Base-by-base conservation (phyloP, 225 moss, liverwort and hornwort species). In the Ulota crispa region DNA sequence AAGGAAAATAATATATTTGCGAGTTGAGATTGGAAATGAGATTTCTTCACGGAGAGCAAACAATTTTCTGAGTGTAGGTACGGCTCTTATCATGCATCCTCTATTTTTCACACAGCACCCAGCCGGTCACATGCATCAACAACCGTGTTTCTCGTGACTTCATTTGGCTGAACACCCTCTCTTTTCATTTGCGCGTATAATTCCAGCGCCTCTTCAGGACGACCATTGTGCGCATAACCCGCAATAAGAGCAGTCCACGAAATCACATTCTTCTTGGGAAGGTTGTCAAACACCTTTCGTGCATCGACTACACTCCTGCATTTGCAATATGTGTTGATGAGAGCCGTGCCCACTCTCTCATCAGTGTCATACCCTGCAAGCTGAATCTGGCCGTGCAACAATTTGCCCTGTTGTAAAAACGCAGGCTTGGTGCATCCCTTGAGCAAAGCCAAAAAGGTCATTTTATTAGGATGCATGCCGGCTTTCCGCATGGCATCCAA, bases 221-320 rank as follows among this genome's bases (percentile, higher is more conserved):
- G 78, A 41, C 81, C 85, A 60, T 87, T 87, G 32, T 75, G 87
- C 79, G 79, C 62, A 67, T 78, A 81, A 19, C 85, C 85, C 31
- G 83, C 78, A 68, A 91, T 87, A 27, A 91, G 83, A 1, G 87
- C 87, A 78, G 87, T 91, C 91, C 91, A 91, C 9, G 87, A 85
- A 41, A 87, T 75, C 31, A 90, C 89, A 83, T 87, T 83, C 76
- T 66, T 90, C 64, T 62, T 68, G 28, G 63, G 76, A 41, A 85
- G 66, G 63, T 78, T 83, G 72, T 90, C 81, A 12, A 90, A 85
- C 34, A 87, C 85, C 72, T 83, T 69, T n/a, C 76, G 87, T 72
- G 89, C 89, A 73, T 90, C 83, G 50, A 56, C 78, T 81, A 90
- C 69, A 64, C 87, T 90, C 37, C 85, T 75, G 73, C 89, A 90